Evolutionary conservation across 2,329 filamentous ascomycete species (phyloP).

Genomic region (Verticillium alfalfae): DNA sequence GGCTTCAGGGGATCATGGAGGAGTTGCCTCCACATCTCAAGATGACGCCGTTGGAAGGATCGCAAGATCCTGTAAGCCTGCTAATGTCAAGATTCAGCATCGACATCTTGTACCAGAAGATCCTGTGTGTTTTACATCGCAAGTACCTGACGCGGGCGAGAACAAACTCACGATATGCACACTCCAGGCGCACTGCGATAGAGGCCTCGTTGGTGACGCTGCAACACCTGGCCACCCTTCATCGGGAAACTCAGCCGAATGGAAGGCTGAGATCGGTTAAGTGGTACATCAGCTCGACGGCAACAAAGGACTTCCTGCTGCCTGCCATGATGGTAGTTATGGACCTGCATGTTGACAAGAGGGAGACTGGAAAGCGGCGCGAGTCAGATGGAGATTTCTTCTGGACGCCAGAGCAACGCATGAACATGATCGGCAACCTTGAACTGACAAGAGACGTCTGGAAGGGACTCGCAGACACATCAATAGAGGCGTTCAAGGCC

Average conservation of each 20-base stretch:
- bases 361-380: constrained; percentile 34
- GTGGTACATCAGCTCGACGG: constrained; percentile 75
- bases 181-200: constrained; percentile 78
- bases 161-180: constrained; percentile 74
- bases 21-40: constrained; percentile 76
- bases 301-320: constrained; percentile 79
- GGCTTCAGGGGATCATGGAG: constrained; percentile 55
- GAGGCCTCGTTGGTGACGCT: constrained; percentile 82
- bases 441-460: constrained; percentile 73
- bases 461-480: constrained; percentile 69
- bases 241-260: constrained; percentile 66
- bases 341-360: constrained; percentile 69
- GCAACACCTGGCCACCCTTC: constrained; percentile 68
- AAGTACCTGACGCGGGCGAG: constrained; percentile 77
- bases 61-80: constrained; percentile 74
- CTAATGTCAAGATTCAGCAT: constrained; percentile 82
- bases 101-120: constrained; percentile 82
- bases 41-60: constrained; percentile 69
- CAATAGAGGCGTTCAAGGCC: constrained; percentile 88
- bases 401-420: constrained; percentile 55
- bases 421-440: constrained; percentile 71
- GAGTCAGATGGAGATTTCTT: constrained; percentile 41
- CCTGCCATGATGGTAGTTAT: constrained; percentile 80
- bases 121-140: constrained; percentile 81
- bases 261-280: constrained; percentile 68